phyloP scores from a whole-genome alignment of 192 early-diverging fungal species.

The Kappamyces sp. region DNA sequence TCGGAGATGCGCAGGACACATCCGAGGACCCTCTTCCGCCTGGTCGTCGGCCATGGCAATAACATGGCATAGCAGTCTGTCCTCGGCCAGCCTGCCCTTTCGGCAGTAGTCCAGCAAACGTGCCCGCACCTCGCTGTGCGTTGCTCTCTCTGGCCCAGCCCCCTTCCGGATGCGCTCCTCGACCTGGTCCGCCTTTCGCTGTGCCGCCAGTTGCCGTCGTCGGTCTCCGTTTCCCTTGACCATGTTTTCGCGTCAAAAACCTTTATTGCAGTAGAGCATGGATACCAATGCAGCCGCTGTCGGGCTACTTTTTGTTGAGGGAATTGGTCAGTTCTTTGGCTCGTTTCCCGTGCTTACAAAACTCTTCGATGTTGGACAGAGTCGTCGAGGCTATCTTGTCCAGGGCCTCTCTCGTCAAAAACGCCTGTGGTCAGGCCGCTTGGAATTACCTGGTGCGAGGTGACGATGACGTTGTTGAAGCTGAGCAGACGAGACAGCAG shows the following conservation, averaged over 20 bases:
- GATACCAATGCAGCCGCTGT: no score
- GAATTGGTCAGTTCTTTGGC: conserved; percentile 30
- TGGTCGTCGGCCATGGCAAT: neutral
- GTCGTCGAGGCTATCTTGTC: conserved; percentile 33
- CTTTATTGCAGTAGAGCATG: no score
- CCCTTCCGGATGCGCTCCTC: neutral
- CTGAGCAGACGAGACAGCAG: conserved; percentile 28
- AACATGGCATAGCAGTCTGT: conserved; percentile 2
- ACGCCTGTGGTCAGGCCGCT: conserved; percentile 17
- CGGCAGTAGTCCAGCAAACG: conserved; percentile 4
- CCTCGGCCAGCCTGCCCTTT: neutral
- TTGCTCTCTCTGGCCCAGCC: neutral
- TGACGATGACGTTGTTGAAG: conserved; percentile 44
- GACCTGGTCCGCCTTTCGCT: conserved; percentile 11
- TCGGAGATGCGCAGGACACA: neutral
- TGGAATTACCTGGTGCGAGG: conserved; percentile 28
- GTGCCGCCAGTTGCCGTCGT: conserved; percentile 9
- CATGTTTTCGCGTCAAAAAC: neutral
- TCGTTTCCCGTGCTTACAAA: conserved; percentile 24
- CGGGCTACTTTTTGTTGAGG: neutral
- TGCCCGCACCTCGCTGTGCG: conserved; percentile 4
- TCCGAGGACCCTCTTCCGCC: neutral
- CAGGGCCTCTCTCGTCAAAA: conserved; percentile 43
- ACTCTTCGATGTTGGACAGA: conserved; percentile 32
- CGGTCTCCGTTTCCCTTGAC: conserved; percentile 14